Evolutionary conservation across 257 asterid species (phyloP).

Genomic region (Prunella vulgaris): DNA sequence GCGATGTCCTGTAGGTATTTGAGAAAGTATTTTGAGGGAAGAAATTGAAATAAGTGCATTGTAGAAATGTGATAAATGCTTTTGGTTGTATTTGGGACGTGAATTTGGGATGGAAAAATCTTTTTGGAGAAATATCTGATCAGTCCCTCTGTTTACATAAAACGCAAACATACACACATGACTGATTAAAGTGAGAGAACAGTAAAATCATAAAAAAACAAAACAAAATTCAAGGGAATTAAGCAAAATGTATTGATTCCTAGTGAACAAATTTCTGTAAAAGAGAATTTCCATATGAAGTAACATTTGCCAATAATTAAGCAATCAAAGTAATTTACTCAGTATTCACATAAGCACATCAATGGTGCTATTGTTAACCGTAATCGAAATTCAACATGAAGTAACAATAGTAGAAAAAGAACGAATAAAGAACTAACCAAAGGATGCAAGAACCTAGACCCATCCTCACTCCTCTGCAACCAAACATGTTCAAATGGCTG

Average conservation of each 20-base stretch:
- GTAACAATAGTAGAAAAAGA: not conserved
- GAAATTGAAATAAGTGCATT: not conserved
- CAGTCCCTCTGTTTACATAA: not conserved
- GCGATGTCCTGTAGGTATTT: not conserved
- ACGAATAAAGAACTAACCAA: conserved; percentile 46
- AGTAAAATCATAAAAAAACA: not conserved
- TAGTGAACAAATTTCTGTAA: not conserved
- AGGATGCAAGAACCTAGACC: conserved; percentile 60
- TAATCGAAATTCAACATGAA: not conserved
- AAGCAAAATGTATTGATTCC: not conserved
- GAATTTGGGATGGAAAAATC: not conserved
- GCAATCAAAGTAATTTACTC: not conserved
- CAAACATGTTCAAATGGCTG: conserved; percentile 91
- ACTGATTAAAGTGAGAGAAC: not conserved
- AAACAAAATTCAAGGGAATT: not conserved
- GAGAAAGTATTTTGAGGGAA: not conserved
- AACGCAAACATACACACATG: not conserved
- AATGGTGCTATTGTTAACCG: not conserved
- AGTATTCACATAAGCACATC: not conserved
- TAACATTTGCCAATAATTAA: not conserved
- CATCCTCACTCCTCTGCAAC: conserved; percentile 80
- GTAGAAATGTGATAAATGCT: not conserved
- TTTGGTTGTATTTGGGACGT: not conserved
- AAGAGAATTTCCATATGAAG: not conserved
- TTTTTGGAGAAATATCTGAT: not conserved